These are phyloP conservation scores for Volvox carteri DNA, from an alignment of 163 green algal genomes.

Conservation along the genomic window DNA sequence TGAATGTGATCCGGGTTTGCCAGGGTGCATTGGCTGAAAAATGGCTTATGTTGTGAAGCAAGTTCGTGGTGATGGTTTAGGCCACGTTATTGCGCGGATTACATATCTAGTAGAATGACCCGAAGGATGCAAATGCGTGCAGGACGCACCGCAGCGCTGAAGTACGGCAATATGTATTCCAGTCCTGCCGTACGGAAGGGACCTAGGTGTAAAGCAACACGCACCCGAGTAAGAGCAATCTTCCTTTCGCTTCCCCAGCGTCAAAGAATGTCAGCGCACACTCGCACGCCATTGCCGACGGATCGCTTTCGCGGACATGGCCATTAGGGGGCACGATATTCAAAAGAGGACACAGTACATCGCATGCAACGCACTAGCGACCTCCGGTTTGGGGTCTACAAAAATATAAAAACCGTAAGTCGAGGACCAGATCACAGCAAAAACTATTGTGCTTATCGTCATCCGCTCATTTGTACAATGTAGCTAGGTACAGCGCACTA, in stretches of 20 bases:
- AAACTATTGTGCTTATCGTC: neutral
- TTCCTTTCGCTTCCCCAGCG: constrained; percentile 4
- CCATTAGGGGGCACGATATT: no score
- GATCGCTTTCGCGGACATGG: neutral
- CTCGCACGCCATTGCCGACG: neutral
- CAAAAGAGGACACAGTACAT: no score
- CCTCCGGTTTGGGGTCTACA: neutral
- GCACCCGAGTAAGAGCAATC: constrained; percentile 8
- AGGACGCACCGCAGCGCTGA: neutral
- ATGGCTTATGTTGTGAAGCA: no score
- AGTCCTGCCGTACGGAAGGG: neutral
- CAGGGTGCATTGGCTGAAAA: no score
- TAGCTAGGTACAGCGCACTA: neutral
- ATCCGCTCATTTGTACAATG: neutral
- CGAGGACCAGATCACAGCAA: neutral
- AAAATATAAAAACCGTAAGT: neutral
- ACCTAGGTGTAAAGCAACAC: neutral
- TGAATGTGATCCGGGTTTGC: no score
- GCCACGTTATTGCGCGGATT: no score
- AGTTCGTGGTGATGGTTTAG: no score
- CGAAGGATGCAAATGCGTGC: neutral
- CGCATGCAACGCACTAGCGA: neutral
- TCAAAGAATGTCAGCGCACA: constrained; percentile 7
- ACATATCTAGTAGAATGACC: neutral
- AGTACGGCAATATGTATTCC: neutral